These are phyloP conservation scores for Heliamphora pulchella DNA, from an alignment of 179 eudicot species.

Conservation along the genomic window DNA sequence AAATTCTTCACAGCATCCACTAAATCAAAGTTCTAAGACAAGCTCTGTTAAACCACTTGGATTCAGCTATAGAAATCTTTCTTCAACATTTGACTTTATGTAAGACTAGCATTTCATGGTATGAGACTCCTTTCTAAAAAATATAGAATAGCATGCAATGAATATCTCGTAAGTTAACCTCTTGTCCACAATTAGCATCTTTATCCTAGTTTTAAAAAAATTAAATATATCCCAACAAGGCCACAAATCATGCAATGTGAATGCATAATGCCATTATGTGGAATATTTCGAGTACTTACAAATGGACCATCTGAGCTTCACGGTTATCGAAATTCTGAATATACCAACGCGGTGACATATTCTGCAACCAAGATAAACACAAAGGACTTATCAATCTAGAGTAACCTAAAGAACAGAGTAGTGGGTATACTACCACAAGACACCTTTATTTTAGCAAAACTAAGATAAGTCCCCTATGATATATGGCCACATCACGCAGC, in stretches of 20 bases:
- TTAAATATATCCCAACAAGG: no score
- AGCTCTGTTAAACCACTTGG: neutral
- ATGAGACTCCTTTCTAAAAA: neutral
- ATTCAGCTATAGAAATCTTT: neutral
- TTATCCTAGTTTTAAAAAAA: neutral
- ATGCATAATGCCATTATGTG: neutral
- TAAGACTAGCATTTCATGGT: neutral
- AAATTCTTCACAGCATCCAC: neutral
- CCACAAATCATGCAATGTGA: neutral
- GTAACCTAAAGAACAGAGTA: neutral
- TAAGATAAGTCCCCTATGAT: neutral
- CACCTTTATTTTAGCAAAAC: neutral
- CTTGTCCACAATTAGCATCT: constrained; percentile 4
- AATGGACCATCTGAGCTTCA: constrained; percentile 68
- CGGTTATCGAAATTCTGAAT: constrained; percentile 58
- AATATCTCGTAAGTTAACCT: neutral
- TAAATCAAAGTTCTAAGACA: neutral
- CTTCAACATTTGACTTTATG: neutral
- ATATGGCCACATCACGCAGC: neutral
- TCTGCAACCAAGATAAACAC: constrained; percentile 35
- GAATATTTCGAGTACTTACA: constrained; percentile 50
- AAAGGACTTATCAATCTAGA: neutral
- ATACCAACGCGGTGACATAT: constrained; percentile 83
- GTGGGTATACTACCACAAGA: neutral
- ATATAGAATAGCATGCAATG: neutral